A percentile compares a stretch with the other conserved stretches of the same genome.
Conservation (phyloP, 768 basidiomycete species). For the Rhizopogon rudus region DNA sequence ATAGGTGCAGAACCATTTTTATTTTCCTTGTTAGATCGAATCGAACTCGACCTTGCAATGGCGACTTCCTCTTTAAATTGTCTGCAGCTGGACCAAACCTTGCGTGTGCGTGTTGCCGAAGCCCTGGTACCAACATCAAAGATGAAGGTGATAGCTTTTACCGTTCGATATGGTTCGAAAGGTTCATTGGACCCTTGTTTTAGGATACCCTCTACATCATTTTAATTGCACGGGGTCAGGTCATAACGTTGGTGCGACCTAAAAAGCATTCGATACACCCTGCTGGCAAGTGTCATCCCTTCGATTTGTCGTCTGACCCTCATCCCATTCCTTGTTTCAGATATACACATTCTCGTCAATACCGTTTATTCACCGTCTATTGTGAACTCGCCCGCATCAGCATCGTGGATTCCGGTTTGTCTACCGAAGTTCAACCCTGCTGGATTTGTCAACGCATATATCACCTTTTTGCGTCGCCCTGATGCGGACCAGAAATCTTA, state of each 20-base stretch:
- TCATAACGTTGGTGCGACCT: constrained; percentile 85
- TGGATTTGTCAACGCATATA: constrained; percentile 89
- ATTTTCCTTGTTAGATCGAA: constrained; percentile 58
- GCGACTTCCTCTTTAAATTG: constrained; percentile 78
- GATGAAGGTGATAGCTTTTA: constrained; percentile 51
- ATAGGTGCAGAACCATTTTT: constrained; percentile 82
- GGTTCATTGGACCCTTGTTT: background rate
- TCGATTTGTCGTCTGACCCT: background rate
- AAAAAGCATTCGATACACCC: constrained; percentile 95
- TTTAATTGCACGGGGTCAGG: constrained; percentile 69
- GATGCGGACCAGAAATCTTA: constrained; percentile 8
- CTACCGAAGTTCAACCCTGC: constrained; percentile 90
- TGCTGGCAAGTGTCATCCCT: constrained; percentile 48
- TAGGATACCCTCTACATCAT: constrained; percentile 92
- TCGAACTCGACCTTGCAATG: constrained; percentile 80
- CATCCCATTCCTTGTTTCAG: constrained; percentile 23
- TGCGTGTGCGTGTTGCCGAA: constrained; percentile 77
- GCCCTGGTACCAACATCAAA: constrained; percentile 75
- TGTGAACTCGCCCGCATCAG: constrained; percentile 69
- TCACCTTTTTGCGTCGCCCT: constrained; percentile 58
- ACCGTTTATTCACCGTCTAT: constrained; percentile 83
- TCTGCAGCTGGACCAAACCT: constrained; percentile 61
- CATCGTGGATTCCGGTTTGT: constrained; percentile 94
- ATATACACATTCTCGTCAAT: constrained; percentile 90
- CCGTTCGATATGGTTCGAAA: background rate